Evolutionary conservation across 2,329 filamentous ascomycete species (phyloP).

Genomic region (Dendryphion nanum): DNA sequence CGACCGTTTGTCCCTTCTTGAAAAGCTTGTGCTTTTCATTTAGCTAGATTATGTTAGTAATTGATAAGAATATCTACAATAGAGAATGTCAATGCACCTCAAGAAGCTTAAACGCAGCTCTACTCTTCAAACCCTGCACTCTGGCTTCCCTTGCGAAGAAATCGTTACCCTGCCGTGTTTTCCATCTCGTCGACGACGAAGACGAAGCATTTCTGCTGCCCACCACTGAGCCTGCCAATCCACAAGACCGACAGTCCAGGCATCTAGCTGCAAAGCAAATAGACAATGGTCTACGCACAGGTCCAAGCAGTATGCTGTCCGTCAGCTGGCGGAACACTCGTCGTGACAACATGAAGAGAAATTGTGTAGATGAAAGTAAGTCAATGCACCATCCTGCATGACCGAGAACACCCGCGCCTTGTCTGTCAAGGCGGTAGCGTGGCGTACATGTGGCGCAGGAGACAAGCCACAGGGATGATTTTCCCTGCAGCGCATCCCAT

Average conservation of each 20-base stretch:
- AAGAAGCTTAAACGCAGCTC: slow-evolving; percentile 89
- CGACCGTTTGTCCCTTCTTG: slow-evolving; percentile 74
- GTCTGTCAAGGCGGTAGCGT: slow-evolving; percentile 9
- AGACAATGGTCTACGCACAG: slow-evolving; percentile 4
- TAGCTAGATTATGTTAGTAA: slow-evolving; percentile 56
- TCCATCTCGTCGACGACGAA: slow-evolving; percentile 75
- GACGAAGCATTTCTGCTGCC: slow-evolving; percentile 28
- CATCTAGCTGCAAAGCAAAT: too few species aligned
- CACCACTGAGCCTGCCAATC: too few species aligned
- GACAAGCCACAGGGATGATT: too few species aligned
- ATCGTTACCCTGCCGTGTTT: slow-evolving; percentile 73
- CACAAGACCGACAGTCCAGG: too few species aligned
- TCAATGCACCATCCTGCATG: too few species aligned
- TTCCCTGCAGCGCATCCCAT: too few species aligned
- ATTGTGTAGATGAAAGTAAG: too few species aligned
- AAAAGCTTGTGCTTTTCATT: slow-evolving; percentile 81
- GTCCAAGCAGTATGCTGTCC: slow-evolving; percentile 30
- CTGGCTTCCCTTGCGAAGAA: slow-evolving; percentile 71
- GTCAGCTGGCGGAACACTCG: slow-evolving; percentile 37
- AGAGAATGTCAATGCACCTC: slow-evolving; percentile 57
- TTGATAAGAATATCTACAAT: neutral
- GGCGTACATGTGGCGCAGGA: too few species aligned
- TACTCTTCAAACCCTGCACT: slow-evolving; percentile 78
- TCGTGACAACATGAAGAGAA: slow-evolving; percentile 42
- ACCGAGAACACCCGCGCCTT: too few species aligned